Conservation (phyloP, 345 rosid genomes). For the Bruguiera gymnorhiza region DNA sequence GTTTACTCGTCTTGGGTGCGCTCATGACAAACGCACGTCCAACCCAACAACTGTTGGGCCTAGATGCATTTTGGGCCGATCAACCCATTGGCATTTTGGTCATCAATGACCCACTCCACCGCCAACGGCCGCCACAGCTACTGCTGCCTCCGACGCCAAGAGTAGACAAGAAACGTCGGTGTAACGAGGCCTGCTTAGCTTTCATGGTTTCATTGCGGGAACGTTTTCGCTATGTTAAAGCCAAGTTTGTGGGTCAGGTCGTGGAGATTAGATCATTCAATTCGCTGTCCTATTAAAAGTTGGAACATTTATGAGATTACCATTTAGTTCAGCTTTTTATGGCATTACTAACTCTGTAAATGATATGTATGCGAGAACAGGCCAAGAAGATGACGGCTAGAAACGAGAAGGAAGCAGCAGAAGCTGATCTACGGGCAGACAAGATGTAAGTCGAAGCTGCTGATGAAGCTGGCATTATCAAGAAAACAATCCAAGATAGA, state of each 20-base stretch:
- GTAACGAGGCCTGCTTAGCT: too few species aligned
- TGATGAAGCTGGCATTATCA: constrained; percentile 52
- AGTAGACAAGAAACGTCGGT: constrained; percentile 22
- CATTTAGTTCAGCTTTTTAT: not conserved
- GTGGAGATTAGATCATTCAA: constrained; percentile 8
- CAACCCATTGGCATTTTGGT: too few species aligned
- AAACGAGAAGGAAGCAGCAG: constrained; percentile 56
- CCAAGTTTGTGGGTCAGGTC: constrained; percentile 31
- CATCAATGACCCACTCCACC: constrained; percentile 15
- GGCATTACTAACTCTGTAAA: not conserved
- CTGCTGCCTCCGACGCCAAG: not conserved
- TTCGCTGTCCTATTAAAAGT: not conserved
- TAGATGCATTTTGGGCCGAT: constrained; percentile 37
- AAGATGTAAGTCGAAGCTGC: constrained; percentile 70
- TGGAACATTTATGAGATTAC: not conserved
- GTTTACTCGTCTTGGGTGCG: too few species aligned
- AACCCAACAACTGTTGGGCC: constrained; percentile 34
- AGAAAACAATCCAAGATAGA: constrained; percentile 20
- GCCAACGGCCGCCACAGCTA: not conserved
- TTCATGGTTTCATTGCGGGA: constrained; percentile 46
- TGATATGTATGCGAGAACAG: constrained; percentile 18
- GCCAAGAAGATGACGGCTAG: constrained; percentile 51
- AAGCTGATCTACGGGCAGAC: constrained; percentile 40
- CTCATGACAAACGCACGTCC: too few species aligned
- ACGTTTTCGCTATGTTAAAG: constrained; percentile 45